Evolutionary conservation across 495 filamentous ascomycete genomes (phyloP), one percentile per base, ranked within the genome.

Genomic region (Talaromyces wortmannii): DNA sequence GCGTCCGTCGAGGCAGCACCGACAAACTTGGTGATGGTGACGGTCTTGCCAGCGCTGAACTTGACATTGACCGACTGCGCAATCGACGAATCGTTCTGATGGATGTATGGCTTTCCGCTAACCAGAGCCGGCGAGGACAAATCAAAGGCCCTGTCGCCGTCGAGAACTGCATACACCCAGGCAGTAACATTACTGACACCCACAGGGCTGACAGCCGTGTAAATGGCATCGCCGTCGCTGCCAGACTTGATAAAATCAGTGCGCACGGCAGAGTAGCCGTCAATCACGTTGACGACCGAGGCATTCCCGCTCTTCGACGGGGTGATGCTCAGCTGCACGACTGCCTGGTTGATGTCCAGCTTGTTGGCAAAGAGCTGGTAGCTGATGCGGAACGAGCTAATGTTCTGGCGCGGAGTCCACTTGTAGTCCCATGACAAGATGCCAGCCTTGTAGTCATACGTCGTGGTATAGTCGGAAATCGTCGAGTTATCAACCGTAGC

Each of bases 291-390:
- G 44, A 78, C 76, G 2, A 87, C 72, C 0, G 75, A 72, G 5
- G 70, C 79, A 32, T 81, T 70, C 4, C 53, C 56, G 57, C 79
- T 72, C 17, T 57, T 59, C 12, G 76, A 75, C 1, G 83, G 66
- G 5, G 70, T 69, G 44, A 86, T 72, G 46, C 79, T 71, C 60
- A 85, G 59, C 42, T 83, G 77, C 11, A 87, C 79, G n/a, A 80
- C 74, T 5, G 80, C 83, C 59, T 83, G 80, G 54, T 85, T 87
- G 57, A 84, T 65, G 47, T 80, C 73, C 36, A 85, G 67, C 63
- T 86, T 85, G 63, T 85, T 74, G 8, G 79, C 74, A 55, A 87
- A 81, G 44, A 84, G 74, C 13, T 77, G 75, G 64, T 85, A 88
- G 12, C 65, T 73, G 45, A 89, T 70, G 15, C 78, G 64, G 55